These are phyloP conservation scores for Penicillium hordei DNA, from an alignment of 2,329 filamentous ascomycete genomes.

Conservation along the genomic window DNA sequence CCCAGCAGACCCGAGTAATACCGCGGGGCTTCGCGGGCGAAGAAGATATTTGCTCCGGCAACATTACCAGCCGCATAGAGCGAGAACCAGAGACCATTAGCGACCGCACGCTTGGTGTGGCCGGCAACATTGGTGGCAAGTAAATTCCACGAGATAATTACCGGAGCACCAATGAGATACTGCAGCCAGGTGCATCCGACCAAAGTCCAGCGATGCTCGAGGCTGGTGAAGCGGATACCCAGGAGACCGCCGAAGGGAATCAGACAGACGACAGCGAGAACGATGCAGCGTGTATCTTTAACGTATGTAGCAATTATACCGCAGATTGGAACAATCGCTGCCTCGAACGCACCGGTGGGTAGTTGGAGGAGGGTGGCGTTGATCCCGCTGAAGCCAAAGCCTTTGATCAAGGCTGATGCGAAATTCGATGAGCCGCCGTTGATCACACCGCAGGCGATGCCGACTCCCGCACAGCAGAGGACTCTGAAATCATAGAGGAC, in stretches of 20 bases:
- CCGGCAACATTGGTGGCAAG: conserved; percentile 50
- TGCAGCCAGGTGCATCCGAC: conserved; percentile 57
- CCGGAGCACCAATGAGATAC: conserved; percentile 51
- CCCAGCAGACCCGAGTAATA: conserved; percentile 49
- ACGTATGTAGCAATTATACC: conserved; percentile 48
- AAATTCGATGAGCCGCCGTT: conserved; percentile 55
- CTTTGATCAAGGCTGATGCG: conserved; percentile 47
- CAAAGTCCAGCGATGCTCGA: conserved; percentile 50
- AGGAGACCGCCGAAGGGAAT: conserved; percentile 49
- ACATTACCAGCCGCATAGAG: conserved; percentile 52
- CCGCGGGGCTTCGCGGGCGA: conserved; percentile 45
- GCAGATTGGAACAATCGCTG: conserved; percentile 33
- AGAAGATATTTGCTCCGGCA: conserved; percentile 50
- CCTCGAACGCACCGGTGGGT: conserved; percentile 37
- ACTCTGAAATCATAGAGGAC: conserved; percentile 41
- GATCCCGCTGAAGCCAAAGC: conserved; percentile 39
- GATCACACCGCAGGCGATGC: conserved; percentile 47
- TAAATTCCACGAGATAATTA: conserved; percentile 55
- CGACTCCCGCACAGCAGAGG: conserved; percentile 43
- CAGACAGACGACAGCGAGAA: conserved; percentile 31
- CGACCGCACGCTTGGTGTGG: conserved; percentile 53
- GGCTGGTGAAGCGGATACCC: conserved; percentile 50
- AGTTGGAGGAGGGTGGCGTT: conserved; percentile 37
- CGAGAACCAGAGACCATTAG: conserved; percentile 52
- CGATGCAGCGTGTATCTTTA: conserved; percentile 41